Base-by-base conservation (phyloP, 257 asterid genomes). In the Solanum chilense region DNA sequence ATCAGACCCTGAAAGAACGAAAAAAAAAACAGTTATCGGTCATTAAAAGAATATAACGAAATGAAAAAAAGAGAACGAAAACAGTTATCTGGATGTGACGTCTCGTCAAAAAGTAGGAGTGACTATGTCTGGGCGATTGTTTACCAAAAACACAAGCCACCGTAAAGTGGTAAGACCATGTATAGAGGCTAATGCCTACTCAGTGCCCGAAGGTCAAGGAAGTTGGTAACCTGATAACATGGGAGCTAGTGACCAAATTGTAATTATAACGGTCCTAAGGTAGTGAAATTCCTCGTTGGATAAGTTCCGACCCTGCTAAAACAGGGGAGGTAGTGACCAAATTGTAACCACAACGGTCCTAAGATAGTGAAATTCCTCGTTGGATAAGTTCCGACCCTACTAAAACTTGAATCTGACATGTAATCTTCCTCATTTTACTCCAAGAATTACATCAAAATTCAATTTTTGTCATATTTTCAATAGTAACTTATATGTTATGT, bases 1-100 rank as follows among this genome's bases (percentile, higher is more conserved):
- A 88, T 95, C 98, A 66, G 98, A 94, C 84, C 98, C 98, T 95
- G 81, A 18, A 42, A 84, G 6, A 27, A 3, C 8, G 6, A 3
- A 6, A 39, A 3, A 31, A 49, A 23, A 39, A 27, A 52, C 58
- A 76, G 16, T 4, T 76, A 27, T 13, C 21, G 13, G 35, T 33
- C 35, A 33, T 33, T 33, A 33, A 33, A 33, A 33, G 35, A 33
- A 33, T 33, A 33, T 4, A 33, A 33, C 35, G 35, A 33, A 33
- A 33, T 33, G 5, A 33, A 33, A 33, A 33, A 33, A 33, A 33
- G 35, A 33, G 35, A 33, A 33, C 5, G 35, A 33, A 4, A 33
- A 33, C 35, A 33, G 35, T 33, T 33, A 77, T 42, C 62, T 77
- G n/a, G 62, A 77, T 77, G 39, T 15, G 25, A 77, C 18, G 6